Conservation (phyloP, 306 rosid species). For the Dalbergia cultrata region DNA sequence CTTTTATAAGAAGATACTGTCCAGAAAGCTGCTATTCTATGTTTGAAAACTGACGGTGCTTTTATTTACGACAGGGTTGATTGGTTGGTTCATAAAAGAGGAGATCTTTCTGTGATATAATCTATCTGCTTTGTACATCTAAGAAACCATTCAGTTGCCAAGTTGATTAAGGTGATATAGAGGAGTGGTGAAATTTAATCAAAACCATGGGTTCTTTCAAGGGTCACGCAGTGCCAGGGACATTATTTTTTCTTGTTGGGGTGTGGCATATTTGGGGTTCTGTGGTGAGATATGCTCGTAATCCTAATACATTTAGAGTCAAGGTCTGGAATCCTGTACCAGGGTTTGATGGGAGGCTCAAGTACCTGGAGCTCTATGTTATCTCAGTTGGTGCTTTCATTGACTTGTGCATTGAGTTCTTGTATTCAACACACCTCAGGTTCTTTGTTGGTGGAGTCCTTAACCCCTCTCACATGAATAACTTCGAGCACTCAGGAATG, state of each 20-base stretch:
- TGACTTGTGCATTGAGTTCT: conserved; percentile 90
- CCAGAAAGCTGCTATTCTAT: conserved; percentile 31
- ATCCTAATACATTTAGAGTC: conserved; percentile 67
- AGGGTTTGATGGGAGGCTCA: conserved; percentile 84
- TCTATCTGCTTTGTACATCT: conserved; percentile 39
- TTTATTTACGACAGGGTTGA: conserved; percentile 33
- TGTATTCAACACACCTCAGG: conserved; percentile 91
- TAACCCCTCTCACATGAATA: conserved; percentile 92
- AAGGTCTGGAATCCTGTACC: conserved; percentile 83
- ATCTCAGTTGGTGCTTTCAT: conserved; percentile 77
- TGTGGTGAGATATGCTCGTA: conserved; percentile 64
- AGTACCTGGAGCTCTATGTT: conserved; percentile 86
- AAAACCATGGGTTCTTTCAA: conserved; percentile 88
- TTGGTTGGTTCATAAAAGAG: conserved; percentile 28
- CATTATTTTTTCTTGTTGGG: conserved; percentile 88
- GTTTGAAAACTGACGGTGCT: conserved; percentile 39
- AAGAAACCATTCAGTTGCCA: conserved; percentile 19
- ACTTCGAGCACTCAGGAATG: conserved; percentile 97
- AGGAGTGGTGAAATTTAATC: conserved; percentile 27
- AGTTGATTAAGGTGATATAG: conserved; percentile 29
- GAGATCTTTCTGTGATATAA: conserved; percentile 35
- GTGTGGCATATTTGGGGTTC: conserved; percentile 91
- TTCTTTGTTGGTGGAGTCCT: conserved; percentile 75
- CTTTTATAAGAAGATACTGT: not conserved
- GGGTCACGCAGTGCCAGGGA: conserved; percentile 96